phyloP scores from a whole-genome alignment of 2,329 filamentous ascomycete genomes.

The Metarhizium humberi region DNA sequence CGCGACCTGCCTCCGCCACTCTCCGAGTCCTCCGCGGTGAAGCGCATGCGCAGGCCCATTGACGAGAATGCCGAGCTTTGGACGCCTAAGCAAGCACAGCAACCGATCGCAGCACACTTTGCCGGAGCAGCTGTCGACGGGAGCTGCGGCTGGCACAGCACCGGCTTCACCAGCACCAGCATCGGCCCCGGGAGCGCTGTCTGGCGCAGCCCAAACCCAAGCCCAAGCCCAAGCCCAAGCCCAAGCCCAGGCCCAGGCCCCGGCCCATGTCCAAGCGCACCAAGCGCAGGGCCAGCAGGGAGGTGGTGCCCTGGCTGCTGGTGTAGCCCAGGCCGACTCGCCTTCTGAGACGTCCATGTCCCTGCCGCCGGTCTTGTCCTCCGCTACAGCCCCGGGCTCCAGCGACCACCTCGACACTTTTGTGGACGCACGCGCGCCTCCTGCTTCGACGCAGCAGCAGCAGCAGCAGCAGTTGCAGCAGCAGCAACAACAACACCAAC shows the following conservation, averaged over 20 bases:
- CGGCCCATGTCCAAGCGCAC: not conserved
- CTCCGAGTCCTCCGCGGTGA: not conserved
- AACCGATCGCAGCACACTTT: constrained; percentile 49
- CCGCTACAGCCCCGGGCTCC: constrained; percentile 34
- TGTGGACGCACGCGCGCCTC: constrained; percentile 16
- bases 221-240: not conserved
- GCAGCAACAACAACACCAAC: constrained; percentile 18
- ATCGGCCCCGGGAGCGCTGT: not conserved
- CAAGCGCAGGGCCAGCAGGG: not conserved
- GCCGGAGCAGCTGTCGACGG: constrained; percentile 32
- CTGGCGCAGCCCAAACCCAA: not conserved
- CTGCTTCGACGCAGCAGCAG: constrained; percentile 15
- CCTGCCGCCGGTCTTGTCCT: constrained; percentile 38
- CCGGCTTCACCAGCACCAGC: not conserved
- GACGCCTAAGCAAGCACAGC: constrained; percentile 45
- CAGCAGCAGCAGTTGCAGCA: constrained; percentile 16
- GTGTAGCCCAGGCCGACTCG: constrained; percentile 17
- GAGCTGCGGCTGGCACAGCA: constrained; percentile 17
- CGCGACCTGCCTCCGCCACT: not conserved
- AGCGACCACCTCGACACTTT: constrained; percentile 31
- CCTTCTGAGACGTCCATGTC: constrained; percentile 21
- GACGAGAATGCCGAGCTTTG: constrained; percentile 41
- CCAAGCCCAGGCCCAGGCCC: not conserved
- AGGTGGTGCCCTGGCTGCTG: not conserved
- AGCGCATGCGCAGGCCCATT: not conserved